Evolutionary conservation across 2,329 filamentous ascomycete species (phyloP), one percentile per base, ranked within the genome.

Genomic region (Dactylonectria estremocensis): DNA sequence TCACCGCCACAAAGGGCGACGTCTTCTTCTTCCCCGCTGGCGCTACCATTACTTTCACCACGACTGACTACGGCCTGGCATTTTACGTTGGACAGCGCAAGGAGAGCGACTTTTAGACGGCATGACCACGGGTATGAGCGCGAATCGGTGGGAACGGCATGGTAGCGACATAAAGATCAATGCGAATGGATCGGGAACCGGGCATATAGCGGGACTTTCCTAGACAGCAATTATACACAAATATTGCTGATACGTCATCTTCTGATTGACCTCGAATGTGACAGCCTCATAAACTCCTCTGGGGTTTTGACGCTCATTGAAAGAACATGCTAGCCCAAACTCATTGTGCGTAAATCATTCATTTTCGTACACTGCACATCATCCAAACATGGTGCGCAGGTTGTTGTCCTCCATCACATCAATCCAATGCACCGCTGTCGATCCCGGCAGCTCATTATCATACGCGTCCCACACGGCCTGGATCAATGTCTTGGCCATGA

Each of bases 21-120:
- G 89, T 92, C 54, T 91, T 93, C 72, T 90, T 89, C 78, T 92
- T 92, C 76, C 90, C 90, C 69, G 90, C 89, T 78, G 91, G 91
- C 1, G 79, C 85, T 2, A 91, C 86, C 67, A 91, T 93, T 72
- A 92, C 90, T 0, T 93, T 93, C 69, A 87, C 84, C 2, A 92
- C 90, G 11, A 82, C 85, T 40, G 85, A 87, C 66, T 89, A 88
- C 72, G 90, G 90, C 0, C 77, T 91, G 73, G 90, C 86, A 1
- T 92, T 92, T 72, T 92, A 84, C 75, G 77, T 77, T 28, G 84
- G 84, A 1, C 82, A 83, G 72, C 76, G 82, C 54, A 80, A 81
- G 68, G 74, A 79, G 46, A 77, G 69, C 20, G 74, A 75, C 49
- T 70, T 79, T 48, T 80, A 66, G 67, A 54, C 20, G 33, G 55